Evolutionary conservation across 306 rosid genomes (phyloP).

Genomic region (Crataegus laevigata): DNA sequence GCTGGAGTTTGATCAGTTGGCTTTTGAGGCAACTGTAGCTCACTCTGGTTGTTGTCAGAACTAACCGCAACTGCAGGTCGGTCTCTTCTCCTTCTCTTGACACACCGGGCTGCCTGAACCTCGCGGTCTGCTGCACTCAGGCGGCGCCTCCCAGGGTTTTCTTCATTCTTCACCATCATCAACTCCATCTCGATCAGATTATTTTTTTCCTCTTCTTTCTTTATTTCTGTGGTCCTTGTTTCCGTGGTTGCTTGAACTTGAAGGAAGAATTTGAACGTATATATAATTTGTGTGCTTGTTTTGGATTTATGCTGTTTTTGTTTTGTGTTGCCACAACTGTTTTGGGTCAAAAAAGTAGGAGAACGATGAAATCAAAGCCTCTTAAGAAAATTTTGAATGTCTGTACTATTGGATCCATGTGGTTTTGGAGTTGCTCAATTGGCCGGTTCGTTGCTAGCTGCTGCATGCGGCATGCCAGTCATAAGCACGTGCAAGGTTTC

Average conservation of each 20-base stretch:
- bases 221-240: background rate
- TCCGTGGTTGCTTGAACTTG: background rate
- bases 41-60: slow-evolving; percentile 12
- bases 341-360: slow-evolving; percentile 26
- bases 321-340: slow-evolving; percentile 16
- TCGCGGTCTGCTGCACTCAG: slow-evolving; percentile 26
- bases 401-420: background rate
- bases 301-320: slow-evolving; percentile 36
- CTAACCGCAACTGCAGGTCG: slow-evolving; percentile 5
- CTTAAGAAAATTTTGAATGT: slow-evolving; percentile 18
- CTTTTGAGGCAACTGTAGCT: slow-evolving; percentile 7
- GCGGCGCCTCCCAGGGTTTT: slow-evolving; percentile 14
- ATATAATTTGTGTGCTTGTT: slow-evolving; percentile 22
- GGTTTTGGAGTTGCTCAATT: background rate
- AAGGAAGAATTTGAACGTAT: background rate
- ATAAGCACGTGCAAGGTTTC: background rate
- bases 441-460: background rate
- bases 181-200: slow-evolving; percentile 16
- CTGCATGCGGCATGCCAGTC: background rate
- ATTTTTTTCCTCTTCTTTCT: background rate
- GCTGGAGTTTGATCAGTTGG: slow-evolving; percentile 30
- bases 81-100: slow-evolving; percentile 50
- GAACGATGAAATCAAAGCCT: slow-evolving; percentile 24
- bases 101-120: slow-evolving; percentile 19
- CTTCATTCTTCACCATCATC: slow-evolving; percentile 40